phyloP scores from a whole-genome alignment of 345 rosid genomes.

The Psidium friedrichsthalianum region DNA sequence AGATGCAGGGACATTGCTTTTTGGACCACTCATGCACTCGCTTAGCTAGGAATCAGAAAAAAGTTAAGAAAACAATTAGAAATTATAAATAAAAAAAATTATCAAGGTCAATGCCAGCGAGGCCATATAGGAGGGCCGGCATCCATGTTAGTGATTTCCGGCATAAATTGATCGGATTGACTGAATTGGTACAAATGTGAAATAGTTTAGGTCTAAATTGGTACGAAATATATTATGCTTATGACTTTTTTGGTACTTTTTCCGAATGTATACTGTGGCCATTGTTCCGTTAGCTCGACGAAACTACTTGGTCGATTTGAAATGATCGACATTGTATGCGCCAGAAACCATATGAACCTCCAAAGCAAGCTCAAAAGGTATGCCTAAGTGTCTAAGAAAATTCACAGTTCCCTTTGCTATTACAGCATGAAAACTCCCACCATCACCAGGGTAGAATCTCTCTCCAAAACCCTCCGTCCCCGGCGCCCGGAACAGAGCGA shows the following conservation, averaged over 20 bases:
- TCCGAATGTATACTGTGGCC: too few species aligned
- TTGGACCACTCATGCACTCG: not conserved
- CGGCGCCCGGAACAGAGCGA: not conserved
- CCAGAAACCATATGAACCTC: not conserved
- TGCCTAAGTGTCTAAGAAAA: not conserved
- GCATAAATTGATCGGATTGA: too few species aligned
- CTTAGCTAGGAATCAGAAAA: not conserved
- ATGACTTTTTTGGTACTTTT: too few species aligned
- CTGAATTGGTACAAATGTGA: too few species aligned
- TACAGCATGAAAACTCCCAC: not conserved
- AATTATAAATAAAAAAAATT: too few species aligned
- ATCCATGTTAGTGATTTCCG: too few species aligned
- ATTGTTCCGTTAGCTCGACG: not conserved
- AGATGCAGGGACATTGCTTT: not conserved
- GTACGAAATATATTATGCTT: too few species aligned
- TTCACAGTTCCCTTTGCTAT: not conserved
- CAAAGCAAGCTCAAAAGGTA: not conserved
- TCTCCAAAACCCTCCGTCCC: not conserved
- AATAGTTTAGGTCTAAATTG: too few species aligned
- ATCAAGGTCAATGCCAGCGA: too few species aligned
- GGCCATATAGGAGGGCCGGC: too few species aligned
- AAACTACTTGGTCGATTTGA: not conserved
- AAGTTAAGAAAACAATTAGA: too few species aligned
- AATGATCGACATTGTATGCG: not conserved
- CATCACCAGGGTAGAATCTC: not conserved